Evolutionary conservation across 2,329 filamentous ascomycete genomes (phyloP).

Genomic region (Penicillium sp.): DNA sequence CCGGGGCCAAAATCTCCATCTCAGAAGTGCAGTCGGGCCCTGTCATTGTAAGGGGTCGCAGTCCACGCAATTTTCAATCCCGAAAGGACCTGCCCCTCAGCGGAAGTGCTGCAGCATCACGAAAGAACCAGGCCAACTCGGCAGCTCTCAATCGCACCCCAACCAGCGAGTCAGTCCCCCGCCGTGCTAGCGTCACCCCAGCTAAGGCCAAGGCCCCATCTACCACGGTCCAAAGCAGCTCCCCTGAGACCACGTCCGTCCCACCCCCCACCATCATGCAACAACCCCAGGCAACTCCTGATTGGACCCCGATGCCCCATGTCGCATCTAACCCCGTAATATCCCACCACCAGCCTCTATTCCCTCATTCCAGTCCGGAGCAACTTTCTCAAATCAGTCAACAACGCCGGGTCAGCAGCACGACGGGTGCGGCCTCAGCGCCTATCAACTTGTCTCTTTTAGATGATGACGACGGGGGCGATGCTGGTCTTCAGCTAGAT

Average conservation of each 20-base stretch:
- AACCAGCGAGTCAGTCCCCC: slow-evolving; percentile 30
- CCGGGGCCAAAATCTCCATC: slow-evolving; percentile 77
- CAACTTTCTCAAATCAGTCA: slow-evolving; percentile 43
- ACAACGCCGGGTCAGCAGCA: slow-evolving; percentile 34
- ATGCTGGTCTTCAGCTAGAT: slow-evolving; percentile 25
- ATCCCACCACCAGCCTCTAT: slow-evolving; percentile 38
- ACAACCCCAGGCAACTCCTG: slow-evolving; percentile 29
- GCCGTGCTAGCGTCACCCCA: slow-evolving; percentile 27
- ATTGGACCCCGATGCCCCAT: slow-evolving; percentile 39
- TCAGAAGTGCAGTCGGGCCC: slow-evolving; percentile 84
- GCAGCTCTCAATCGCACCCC: slow-evolving; percentile 32
- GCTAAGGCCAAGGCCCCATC: slow-evolving; percentile 28
- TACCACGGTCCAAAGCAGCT: slow-evolving; percentile 33
- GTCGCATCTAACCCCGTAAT: slow-evolving; percentile 21
- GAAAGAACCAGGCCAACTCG: slow-evolving; percentile 59
- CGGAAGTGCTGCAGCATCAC: slow-evolving; percentile 73
- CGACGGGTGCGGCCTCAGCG: slow-evolving; percentile 32
- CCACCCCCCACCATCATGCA: slow-evolving; percentile 29
- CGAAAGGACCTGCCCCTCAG: slow-evolving; percentile 88
- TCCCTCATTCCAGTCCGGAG: slow-evolving; percentile 56
- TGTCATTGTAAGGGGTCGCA: slow-evolving; percentile 90
- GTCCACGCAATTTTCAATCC: slow-evolving; percentile 91
- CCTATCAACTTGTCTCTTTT: slow-evolving; percentile 58
- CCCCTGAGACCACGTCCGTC: slow-evolving; percentile 33
- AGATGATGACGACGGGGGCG: slow-evolving; percentile 57